These are phyloP conservation scores for Phytophthora macrochlamydospora DNA, from an alignment of 352 stramenopile genomes.

Conservation along the genomic window DNA sequence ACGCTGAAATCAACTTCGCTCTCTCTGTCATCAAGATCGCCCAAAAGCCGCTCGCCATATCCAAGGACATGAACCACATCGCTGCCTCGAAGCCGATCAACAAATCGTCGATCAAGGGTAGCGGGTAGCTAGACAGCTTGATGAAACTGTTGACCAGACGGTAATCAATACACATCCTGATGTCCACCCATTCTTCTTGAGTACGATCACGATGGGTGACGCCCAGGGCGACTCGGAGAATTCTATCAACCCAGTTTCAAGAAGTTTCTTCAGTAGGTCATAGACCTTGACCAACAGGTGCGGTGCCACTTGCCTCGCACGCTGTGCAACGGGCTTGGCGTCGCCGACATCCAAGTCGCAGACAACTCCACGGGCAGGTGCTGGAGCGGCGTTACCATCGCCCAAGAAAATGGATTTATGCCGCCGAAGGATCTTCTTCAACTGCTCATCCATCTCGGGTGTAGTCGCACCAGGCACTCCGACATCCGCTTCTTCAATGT, in stretches of 20 bases:
- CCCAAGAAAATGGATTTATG: too few relatives aligned
- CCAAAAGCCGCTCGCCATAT: not conserved
- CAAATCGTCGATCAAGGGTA: conserved; percentile 6
- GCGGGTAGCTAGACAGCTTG: conserved; percentile 2
- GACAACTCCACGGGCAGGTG: too few relatives aligned
- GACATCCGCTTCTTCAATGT: not conserved
- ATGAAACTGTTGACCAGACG: conserved; percentile 8
- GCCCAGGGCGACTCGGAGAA: too few relatives aligned
- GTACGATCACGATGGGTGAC: too few relatives aligned
- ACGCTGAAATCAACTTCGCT: conserved; percentile 10
- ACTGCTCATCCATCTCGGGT: too few relatives aligned
- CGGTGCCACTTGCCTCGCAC: not conserved
- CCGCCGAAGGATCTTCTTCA: too few relatives aligned
- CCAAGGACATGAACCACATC: not conserved
- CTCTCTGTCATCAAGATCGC: not conserved
- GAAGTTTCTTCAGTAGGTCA: conserved; percentile 1
- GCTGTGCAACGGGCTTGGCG: too few relatives aligned
- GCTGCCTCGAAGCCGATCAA: conserved; percentile 4
- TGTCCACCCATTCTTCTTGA: conserved; percentile 4
- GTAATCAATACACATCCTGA: conserved; percentile 11
- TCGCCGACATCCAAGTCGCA: too few relatives aligned
- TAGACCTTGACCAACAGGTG: not conserved
- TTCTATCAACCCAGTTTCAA: not conserved
- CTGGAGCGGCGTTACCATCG: too few relatives aligned
- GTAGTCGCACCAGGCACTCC: too few relatives aligned